Evolutionary conservation across 164 flowering plant species (phyloP).

Genomic region (Echeveria elegans): DNA sequence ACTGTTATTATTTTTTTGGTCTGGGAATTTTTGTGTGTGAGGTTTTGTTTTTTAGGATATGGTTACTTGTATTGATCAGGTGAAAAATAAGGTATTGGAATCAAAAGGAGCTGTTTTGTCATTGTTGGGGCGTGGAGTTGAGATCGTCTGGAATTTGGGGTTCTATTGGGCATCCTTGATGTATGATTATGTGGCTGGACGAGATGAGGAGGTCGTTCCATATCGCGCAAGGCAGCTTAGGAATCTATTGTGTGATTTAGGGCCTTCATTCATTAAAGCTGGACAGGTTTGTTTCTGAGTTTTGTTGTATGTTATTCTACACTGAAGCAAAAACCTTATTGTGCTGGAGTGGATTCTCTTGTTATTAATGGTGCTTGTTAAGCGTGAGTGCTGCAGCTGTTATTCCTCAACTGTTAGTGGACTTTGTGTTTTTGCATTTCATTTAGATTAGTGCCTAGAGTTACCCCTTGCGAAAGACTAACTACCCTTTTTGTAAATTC

Average conservation of each 20-base stretch:
- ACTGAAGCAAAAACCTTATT: neutral
- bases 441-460: neutral
- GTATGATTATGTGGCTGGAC: conserved; percentile 79
- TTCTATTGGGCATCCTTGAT: conserved; percentile 66
- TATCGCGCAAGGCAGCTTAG: conserved; percentile 87
- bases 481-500: neutral
- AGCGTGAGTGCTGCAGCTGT: neutral
- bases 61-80: conserved; percentile 27
- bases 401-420: neutral
- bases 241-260: conserved; percentile 79
- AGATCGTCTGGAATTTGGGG: conserved; percentile 94
- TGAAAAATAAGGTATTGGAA: conserved; percentile 76
- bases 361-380: neutral
- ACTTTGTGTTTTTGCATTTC: neutral
- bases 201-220: conserved; percentile 93
- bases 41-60: neutral
- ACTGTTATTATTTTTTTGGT: neutral
- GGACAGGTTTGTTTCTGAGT: conserved; percentile 64
- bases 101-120: conserved; percentile 73
- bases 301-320: neutral
- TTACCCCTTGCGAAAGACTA: neutral
- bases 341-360: neutral
- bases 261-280: conserved; percentile 97
- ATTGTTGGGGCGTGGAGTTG: conserved; percentile 70
- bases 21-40: neutral